Conservation (phyloP, 352 stramenopile genomes). For the Phytopythium ostracodes region DNA sequence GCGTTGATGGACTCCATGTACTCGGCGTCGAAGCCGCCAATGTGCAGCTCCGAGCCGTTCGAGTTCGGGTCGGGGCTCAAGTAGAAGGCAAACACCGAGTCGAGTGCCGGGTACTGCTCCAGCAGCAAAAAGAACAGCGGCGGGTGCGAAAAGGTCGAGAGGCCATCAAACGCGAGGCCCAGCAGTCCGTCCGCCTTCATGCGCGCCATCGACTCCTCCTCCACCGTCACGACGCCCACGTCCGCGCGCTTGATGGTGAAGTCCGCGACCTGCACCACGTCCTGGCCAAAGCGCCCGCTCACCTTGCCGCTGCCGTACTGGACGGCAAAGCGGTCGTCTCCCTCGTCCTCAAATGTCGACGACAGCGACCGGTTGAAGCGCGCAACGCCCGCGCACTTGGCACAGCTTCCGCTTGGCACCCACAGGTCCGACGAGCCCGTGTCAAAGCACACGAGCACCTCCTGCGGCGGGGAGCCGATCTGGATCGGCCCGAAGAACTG, state of each 20-base stretch:
- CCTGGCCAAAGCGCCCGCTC: slow-evolving; percentile 50
- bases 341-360: slow-evolving; percentile 34
- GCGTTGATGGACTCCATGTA: slow-evolving; percentile 45
- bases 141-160: slow-evolving; percentile 81
- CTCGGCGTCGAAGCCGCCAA: slow-evolving; percentile 59
- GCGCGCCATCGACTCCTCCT: slow-evolving; percentile 74
- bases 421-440: slow-evolving; percentile 80
- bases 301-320: slow-evolving; percentile 77
- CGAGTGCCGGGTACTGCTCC: slow-evolving; percentile 52
- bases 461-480: slow-evolving; percentile 63
- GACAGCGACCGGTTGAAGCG: slow-evolving; percentile 52
- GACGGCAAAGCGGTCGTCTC: slow-evolving; percentile 50
- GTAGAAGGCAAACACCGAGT: slow-evolving; percentile 95
- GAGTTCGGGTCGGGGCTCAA: slow-evolving; percentile 87
- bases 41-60: slow-evolving; percentile 65
- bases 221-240: slow-evolving; percentile 55
- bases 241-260: slow-evolving; percentile 42
- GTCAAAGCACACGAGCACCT: slow-evolving; percentile 77
- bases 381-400: slow-evolving; percentile 45
- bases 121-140: slow-evolving; percentile 67
- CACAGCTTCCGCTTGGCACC: slow-evolving; percentile 54
- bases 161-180: slow-evolving; percentile 93
- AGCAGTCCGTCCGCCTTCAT: slow-evolving; percentile 94
- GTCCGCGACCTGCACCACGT: slow-evolving; percentile 46
- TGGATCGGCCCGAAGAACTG: slow-evolving; percentile 72